Base-by-base conservation (phyloP, 2,329 filamentous ascomycete genomes). In the Aspergillus sp. region DNA sequence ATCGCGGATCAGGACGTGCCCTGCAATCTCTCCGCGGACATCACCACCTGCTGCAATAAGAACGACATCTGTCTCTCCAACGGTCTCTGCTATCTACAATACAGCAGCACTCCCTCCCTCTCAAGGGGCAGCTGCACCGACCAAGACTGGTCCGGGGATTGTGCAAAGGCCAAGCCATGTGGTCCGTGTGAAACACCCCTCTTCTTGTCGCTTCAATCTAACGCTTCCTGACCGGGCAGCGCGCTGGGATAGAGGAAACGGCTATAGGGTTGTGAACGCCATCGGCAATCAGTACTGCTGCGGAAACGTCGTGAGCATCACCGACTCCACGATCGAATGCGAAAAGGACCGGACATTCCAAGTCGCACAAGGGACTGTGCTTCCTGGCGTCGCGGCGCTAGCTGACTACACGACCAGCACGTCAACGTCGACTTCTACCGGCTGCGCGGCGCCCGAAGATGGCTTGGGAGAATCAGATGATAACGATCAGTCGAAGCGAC, bases 11-110 rank as follows among this genome's bases (percentile, higher is more conserved):
- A 19, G 11, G 45, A 47, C 16, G 45, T 47, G 20, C 45, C 45
- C 13, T 47, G 45, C 32, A 47, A 38, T 9, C 14, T 38, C 34
- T 19, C 40, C 16, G 16, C 16, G 11, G 40, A 19, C 13, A 34
- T 40, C 40, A 45, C 44, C 31, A 55, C 53, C 49, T 60, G 57
- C 47, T 58, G 58, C 46, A 59, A 58, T 29, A 54, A 40, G n/a
- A 31, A 31, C 10, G 60, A 62, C 34, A 31, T 62, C n/a, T 60
- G 58, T 38, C 42, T 62, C 42, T 57, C 56, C 16, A 58, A 62
- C 32, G 57, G 60, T 2, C 46, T 62, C 7, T 62, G 60, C 40
- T 60, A 53, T 16, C 38, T 58, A 10, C 58, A 62, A 25, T 50
- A 41, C 0, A 34, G 42, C 3, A 52, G 52, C 5, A 50, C 53